Evolutionary conservation across 176 grass and related monocot genomes (phyloP).

Genomic region (Eragrostis nindensis): DNA sequence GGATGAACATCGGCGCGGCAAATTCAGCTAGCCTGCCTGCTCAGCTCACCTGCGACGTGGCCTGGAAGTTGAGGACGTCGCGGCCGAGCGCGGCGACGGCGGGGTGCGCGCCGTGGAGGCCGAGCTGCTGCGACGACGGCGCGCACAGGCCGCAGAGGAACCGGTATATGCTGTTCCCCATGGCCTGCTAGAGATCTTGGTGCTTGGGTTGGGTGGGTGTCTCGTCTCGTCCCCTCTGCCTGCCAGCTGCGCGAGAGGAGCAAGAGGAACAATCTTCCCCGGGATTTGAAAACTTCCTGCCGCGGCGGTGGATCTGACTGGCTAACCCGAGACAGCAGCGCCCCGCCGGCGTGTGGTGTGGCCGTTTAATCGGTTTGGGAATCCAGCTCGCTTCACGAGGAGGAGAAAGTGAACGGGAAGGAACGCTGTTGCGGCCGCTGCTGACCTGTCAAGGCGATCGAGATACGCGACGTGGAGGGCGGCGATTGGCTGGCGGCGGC

Average conservation of each 20-base stretch:
- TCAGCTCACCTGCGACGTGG: conserved; percentile 71
- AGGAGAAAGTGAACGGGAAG: neutral
- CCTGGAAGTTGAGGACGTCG: conserved; percentile 65
- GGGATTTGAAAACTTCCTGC: conserved; percentile 38
- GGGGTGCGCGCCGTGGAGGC: conserved; percentile 45
- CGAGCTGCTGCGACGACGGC: conserved; percentile 28
- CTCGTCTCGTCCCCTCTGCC: neutral
- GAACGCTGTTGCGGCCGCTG: neutral
- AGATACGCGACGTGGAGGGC: conserved; percentile 16
- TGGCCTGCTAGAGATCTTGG: conserved; percentile 11
- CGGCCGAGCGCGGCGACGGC: conserved; percentile 65
- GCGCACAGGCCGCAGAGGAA: conserved; percentile 60
- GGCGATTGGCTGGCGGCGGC: neutral
- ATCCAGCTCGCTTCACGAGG: conserved; percentile 51
- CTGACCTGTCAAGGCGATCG: conserved; percentile 4
- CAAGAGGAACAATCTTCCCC: conserved; percentile 20
- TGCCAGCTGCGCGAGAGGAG: neutral
- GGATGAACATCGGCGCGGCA: neutral
- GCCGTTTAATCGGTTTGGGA: conserved; percentile 31
- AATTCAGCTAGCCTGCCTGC: neutral
- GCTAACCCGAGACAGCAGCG: no score
- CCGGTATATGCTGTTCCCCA: conserved; percentile 84
- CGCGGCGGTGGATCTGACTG: conserved; percentile 39
- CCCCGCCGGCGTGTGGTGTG: conserved; percentile 10
- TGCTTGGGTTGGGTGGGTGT: neutral